Conservation (phyloP, 2,329 filamentous ascomycete genomes). For the Sclerotinia spermophila region DNA sequence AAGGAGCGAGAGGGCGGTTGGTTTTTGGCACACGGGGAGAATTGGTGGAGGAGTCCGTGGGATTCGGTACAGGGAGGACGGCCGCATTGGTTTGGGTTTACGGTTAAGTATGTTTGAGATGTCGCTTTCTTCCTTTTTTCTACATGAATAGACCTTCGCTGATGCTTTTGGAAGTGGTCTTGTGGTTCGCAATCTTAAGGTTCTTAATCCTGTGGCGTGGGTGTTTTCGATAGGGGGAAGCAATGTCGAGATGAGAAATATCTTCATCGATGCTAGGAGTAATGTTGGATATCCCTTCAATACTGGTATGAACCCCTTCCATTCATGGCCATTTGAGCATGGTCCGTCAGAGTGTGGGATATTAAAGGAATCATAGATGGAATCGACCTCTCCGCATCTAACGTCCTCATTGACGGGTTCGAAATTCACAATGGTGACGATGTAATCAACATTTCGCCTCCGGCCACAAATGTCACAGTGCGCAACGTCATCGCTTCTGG, state of each 20-base stretch:
- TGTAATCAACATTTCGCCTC: slow-evolving; percentile 11
- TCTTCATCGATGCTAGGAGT: slow-evolving; percentile 9
- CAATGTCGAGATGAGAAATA: slow-evolving; percentile 11
- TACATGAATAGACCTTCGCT: background rate
- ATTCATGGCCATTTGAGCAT: background rate
- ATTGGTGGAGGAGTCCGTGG: background rate
- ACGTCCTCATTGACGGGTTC: slow-evolving; percentile 10
- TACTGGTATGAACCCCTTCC: background rate
- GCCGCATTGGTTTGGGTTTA: slow-evolving; percentile 16
- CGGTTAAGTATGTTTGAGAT: background rate
- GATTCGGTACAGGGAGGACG: background rate
- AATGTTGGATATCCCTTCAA: slow-evolving; percentile 6
- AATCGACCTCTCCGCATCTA: slow-evolving; percentile 10
- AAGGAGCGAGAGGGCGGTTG: background rate
- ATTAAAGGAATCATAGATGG: background rate
- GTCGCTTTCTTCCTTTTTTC: background rate
- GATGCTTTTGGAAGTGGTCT: background rate
- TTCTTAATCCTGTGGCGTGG: slow-evolving; percentile 13
- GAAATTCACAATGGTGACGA: slow-evolving; percentile 17
- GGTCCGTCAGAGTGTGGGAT: accelerated
- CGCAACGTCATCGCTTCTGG: slow-evolving; percentile 13
- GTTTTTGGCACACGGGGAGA: slow-evolving; percentile 17
- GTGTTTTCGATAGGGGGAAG: slow-evolving; percentile 12
- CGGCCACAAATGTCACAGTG: slow-evolving; percentile 1
- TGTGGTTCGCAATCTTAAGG: slow-evolving; percentile 8